Conservation (phyloP, 495 filamentous ascomycete genomes). For the Penicillium ochrochloron region DNA sequence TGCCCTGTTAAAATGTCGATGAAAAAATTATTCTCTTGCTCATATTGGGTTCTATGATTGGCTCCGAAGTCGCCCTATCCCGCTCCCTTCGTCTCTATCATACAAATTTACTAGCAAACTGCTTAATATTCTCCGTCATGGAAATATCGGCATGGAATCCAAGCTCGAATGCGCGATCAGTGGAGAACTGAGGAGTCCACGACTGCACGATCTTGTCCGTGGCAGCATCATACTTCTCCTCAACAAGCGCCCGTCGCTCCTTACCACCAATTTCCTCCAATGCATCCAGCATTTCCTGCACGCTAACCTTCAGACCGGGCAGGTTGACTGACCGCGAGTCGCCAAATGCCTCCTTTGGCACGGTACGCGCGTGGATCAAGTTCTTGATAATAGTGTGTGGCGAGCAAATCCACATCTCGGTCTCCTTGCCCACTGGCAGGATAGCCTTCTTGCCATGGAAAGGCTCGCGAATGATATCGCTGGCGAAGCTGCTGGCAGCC, state of each 20-base stretch:
- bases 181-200: constrained; percentile 74
- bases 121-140: constrained; percentile 60
- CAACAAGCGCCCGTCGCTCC: constrained; percentile 65
- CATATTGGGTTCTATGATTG: constrained; percentile 23
- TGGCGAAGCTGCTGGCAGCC: constrained; percentile 76
- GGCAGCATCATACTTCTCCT: constrained; percentile 66
- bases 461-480: constrained; percentile 73
- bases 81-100: constrained; percentile 9
- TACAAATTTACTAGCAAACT: constrained; percentile 50
- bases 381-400: constrained; percentile 73
- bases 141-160: constrained; percentile 65
- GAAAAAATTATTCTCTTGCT: neutral
- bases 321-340: constrained; percentile 70
- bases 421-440: constrained; percentile 60
- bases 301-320: constrained; percentile 71
- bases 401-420: constrained; percentile 67
- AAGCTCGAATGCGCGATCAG: constrained; percentile 57
- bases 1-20: neutral
- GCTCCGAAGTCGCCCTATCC: constrained; percentile 13
- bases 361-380: constrained; percentile 62
- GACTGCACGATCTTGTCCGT: constrained; percentile 73
- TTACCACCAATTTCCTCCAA: constrained; percentile 70
- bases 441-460: constrained; percentile 66
- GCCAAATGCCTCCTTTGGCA: constrained; percentile 58
- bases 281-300: constrained; percentile 77